A percentile compares a stretch with the other conserved stretches of the same genome.
phyloP scores from a whole-genome alignment of 2,329 filamentous ascomycete species.

The Penicillium sp. region DNA sequence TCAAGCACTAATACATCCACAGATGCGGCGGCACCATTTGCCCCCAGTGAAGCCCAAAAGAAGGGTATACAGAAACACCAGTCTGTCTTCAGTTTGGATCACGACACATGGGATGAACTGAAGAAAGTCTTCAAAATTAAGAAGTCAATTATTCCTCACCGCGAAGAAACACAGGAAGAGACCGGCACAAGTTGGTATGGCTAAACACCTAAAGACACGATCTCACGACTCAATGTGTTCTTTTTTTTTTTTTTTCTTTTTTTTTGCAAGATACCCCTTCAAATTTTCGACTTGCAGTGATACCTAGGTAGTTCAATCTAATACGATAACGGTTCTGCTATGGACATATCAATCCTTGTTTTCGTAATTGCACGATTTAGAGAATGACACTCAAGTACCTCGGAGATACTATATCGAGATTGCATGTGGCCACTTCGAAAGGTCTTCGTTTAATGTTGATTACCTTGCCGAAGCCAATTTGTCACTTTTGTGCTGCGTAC shows the following conservation, averaged over 20 bases:
- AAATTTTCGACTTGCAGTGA: neutral
- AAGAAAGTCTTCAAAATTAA: conserved; percentile 73
- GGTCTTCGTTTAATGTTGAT: too few relatives aligned
- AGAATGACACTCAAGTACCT: too few relatives aligned
- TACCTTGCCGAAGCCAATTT: too few relatives aligned
- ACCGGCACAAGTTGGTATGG: conserved; percentile 65
- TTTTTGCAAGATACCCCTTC: conserved; percentile 17
- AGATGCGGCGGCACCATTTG: conserved; percentile 48
- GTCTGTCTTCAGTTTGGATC: conserved; percentile 84
- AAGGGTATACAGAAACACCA: conserved; percentile 70
- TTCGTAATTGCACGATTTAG: too few relatives aligned
- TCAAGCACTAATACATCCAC: conserved; percentile 22
- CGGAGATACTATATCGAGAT: too few relatives aligned
- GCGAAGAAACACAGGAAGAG: conserved; percentile 58
- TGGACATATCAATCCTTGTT: neutral
- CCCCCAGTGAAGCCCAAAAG: conserved; percentile 49
- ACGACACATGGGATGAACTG: conserved; percentile 75
- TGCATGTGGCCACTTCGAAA: too few relatives aligned
- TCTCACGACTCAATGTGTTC: conserved; percentile 6
- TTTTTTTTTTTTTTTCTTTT: neutral
- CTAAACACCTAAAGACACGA: conserved; percentile 31
- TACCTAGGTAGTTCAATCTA: neutral
- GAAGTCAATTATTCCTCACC: conserved; percentile 81
- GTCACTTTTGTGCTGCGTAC: too few relatives aligned
- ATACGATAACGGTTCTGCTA: neutral